Conservation (phyloP, 257 asterid genomes). For the Solanum microdontum region DNA sequence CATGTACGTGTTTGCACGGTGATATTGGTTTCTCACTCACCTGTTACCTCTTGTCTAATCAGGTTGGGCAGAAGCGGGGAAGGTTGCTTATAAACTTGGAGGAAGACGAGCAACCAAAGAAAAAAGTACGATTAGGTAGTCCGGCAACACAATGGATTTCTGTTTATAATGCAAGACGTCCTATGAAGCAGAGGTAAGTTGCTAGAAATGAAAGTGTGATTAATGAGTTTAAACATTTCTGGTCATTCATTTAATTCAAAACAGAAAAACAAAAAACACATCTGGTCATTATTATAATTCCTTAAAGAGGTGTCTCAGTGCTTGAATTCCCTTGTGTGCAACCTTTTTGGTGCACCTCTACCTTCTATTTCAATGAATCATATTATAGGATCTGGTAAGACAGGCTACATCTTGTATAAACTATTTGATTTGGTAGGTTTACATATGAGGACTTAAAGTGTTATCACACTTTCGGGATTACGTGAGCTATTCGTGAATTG, state of each 20-base stretch:
- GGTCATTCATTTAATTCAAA: background rate
- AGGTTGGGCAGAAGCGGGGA: constrained; percentile 96
- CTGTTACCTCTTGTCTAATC: background rate
- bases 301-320: background rate
- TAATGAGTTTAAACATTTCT: background rate
- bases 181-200: constrained; percentile 89
- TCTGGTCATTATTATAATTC: background rate
- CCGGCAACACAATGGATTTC: constrained; percentile 98
- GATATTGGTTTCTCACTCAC: background rate
- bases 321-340: background rate
- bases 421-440: background rate
- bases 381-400: background rate
- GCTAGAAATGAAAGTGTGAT: background rate
- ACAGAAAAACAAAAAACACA: background rate
- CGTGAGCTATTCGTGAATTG: background rate
- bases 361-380: background rate
- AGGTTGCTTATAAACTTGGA: constrained; percentile 82
- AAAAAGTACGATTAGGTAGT: constrained; percentile 89
- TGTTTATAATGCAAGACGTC: constrained; percentile 87
- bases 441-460: background rate
- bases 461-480: background rate
- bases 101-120: constrained; percentile 99
- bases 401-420: background rate
- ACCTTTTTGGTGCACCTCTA: background rate
- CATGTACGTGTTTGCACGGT: background rate